Conservation (phyloP, 192 early-diverging fungal genomes). For the Funneliformis geosporum region DNA sequence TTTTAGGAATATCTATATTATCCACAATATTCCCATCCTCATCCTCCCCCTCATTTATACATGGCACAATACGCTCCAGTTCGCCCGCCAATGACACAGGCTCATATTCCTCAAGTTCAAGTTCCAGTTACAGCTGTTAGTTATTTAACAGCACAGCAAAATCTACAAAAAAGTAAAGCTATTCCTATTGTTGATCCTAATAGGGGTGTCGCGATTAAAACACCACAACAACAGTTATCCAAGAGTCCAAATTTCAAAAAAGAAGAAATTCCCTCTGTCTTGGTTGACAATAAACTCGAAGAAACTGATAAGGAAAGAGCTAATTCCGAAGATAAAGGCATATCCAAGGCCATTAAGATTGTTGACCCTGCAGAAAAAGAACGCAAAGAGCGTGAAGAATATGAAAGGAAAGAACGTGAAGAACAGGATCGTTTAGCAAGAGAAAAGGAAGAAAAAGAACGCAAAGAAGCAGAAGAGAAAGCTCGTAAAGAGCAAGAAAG, state of each 20-base stretch:
- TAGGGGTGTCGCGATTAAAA: background rate
- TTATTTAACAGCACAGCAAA: background rate
- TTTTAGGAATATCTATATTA: too few species aligned
- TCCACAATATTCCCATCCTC: too few species aligned
- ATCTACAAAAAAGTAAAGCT: background rate
- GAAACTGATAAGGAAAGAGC: conserved; percentile 16
- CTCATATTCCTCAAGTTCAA: background rate
- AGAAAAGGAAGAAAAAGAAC: conserved; percentile 34
- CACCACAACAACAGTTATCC: background rate
- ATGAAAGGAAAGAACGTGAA: background rate
- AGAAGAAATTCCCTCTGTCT: background rate
- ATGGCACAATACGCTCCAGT: background rate
- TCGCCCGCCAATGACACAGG: background rate
- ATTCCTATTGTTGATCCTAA: background rate
- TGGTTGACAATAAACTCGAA: background rate
- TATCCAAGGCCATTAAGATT: conserved; percentile 46
- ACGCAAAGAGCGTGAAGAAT: conserved; percentile 35
- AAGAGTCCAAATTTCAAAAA: conserved; percentile 4
- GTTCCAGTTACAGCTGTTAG: background rate
- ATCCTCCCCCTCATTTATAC: too few species aligned
- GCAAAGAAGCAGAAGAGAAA: conserved; percentile 39
- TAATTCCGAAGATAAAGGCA: conserved; percentile 12
- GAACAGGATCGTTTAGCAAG: conserved; percentile 35
- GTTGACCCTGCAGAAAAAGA: conserved; percentile 52
- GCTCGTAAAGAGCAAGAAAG: conserved; percentile 38